Base-by-base conservation (phyloP, 805 yeast species). In the Ogataea nakhonphanomensis region DNA sequence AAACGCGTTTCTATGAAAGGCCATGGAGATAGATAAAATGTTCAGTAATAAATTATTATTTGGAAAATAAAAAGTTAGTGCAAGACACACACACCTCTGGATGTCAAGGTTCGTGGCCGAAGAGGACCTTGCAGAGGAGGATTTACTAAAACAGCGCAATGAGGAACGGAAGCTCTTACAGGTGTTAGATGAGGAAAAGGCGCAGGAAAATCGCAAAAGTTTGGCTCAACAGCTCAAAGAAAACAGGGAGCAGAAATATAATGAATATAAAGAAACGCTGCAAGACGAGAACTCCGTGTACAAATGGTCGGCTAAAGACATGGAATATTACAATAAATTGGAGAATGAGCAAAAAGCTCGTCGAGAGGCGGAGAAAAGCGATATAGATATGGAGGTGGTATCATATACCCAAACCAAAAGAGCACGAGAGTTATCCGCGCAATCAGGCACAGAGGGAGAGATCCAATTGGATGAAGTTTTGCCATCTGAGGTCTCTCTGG, bases 141-240 rank as follows among this genome's bases (percentile, higher is more conserved):
- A 54, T 22, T 27, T 53, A 28, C 37, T 40, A 15, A 30, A 31
- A 28, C 54, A 48, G 36, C 53, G 44, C 41, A 41, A 40, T 20
- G 34, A 36, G 14, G 59, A 52, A 21, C 35, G 37, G 29, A 29
- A 43, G 15, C 26, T 33, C 13, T 37, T 43, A 15, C 41, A 34
- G 14, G 46, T 42, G 30, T 35, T 53, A 47, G 45, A 56, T 8
- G 37, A 48, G 44, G 45, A 50, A 14, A 49, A 51, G 11, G 53
- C 49, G 10, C 50, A 45, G 13, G 44, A 49, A 7, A 61, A 58
- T 32, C 53, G 76, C 17, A 69, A 68, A 50, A 59, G 73, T 3
- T 51, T 72, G 10, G 62, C 60, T 11, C 69, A 70, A 15, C 78
- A 72, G 50, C 48, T 71, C 20, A 55, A 59, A 25, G 72, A 67